A percentile compares a stretch with the other conserved stretches of the same genome.
phyloP scores from a whole-genome alignment of 2,329 filamentous ascomycete species.

The Bertia moriformis region DNA sequence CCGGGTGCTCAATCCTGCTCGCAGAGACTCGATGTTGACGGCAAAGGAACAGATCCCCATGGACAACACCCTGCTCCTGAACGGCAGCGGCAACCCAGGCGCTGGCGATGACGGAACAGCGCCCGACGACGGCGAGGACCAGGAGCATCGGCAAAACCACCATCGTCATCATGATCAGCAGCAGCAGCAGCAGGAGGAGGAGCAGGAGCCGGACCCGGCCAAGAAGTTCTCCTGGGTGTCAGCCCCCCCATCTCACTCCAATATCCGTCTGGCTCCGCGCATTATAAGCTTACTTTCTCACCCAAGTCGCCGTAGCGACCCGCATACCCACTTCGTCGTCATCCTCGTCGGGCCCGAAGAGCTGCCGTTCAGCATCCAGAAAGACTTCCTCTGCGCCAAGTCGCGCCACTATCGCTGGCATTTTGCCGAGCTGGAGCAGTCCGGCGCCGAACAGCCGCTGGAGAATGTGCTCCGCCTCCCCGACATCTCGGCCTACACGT shows the following conservation, averaged over 20 bases:
- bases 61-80: no score
- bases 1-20: no score
- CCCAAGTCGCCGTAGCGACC: slow-evolving; percentile 22
- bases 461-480: slow-evolving; percentile 35
- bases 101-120: no score
- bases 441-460: slow-evolving; percentile 18
- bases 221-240: no score
- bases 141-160: no score
- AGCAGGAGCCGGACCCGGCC: no score
- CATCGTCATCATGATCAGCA: no score
- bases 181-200: no score
- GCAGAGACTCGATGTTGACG: no score
- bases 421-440: slow-evolving; percentile 23
- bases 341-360: slow-evolving; percentile 35
- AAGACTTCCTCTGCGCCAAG: slow-evolving; percentile 38
- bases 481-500: slow-evolving; percentile 30
- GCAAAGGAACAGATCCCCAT: no score
- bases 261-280: neutral
- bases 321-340: slow-evolving; percentile 39
- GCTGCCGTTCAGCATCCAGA: slow-evolving; percentile 40
- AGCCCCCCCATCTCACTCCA: neutral
- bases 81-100: no score
- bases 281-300: neutral
- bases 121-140: no score
- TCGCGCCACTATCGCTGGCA: slow-evolving; percentile 30